A percentile compares a stretch with the other conserved stretches of the same genome.
These are phyloP conservation scores for Kandelia obovata DNA, from an alignment of 345 rosid species.

Conservation along the genomic window DNA sequence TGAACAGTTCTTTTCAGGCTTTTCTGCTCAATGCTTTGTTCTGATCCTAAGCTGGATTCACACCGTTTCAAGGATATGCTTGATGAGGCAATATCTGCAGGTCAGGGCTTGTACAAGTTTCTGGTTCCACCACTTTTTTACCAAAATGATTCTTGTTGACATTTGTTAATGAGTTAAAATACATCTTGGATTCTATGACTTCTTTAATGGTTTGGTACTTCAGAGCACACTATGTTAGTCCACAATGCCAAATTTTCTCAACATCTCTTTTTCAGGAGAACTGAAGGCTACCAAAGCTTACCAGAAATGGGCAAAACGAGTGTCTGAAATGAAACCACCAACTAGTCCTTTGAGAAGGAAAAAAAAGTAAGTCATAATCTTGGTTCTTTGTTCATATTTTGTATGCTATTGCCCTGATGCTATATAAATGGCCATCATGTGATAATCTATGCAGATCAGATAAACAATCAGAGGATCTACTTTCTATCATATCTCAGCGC, in stretches of 20 bases:
- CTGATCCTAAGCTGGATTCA: slow-evolving; percentile 83
- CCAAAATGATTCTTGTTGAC: neutral
- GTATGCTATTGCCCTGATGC: neutral
- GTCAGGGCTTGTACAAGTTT: slow-evolving; percentile 26
- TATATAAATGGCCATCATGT: neutral
- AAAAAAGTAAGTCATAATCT: slow-evolving; percentile 47
- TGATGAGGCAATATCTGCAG: slow-evolving; percentile 68
- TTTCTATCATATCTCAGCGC: slow-evolving; percentile 60
- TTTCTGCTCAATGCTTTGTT: slow-evolving; percentile 95
- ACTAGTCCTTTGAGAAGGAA: slow-evolving; percentile 49
- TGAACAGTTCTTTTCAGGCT: slow-evolving; percentile 20
- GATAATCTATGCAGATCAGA: slow-evolving; percentile 38
- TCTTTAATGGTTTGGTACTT: neutral
- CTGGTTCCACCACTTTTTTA: neutral
- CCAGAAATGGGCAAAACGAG: slow-evolving; percentile 70
- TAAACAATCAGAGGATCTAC: slow-evolving; percentile 55
- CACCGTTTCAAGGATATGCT: slow-evolving; percentile 81
- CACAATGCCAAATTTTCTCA: neutral
- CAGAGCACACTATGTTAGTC: neutral
- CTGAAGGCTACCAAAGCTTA: slow-evolving; percentile 68
- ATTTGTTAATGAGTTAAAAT: too few relatives aligned
- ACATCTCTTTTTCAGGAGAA: slow-evolving; percentile 45
- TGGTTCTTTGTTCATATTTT: neutral
- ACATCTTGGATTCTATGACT: neutral
- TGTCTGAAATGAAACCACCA: slow-evolving; percentile 68